Evolutionary conservation across 2,329 filamentous ascomycete species (phyloP), one percentile per base, ranked within the genome.

Genomic region (Nemania bipapillata): DNA sequence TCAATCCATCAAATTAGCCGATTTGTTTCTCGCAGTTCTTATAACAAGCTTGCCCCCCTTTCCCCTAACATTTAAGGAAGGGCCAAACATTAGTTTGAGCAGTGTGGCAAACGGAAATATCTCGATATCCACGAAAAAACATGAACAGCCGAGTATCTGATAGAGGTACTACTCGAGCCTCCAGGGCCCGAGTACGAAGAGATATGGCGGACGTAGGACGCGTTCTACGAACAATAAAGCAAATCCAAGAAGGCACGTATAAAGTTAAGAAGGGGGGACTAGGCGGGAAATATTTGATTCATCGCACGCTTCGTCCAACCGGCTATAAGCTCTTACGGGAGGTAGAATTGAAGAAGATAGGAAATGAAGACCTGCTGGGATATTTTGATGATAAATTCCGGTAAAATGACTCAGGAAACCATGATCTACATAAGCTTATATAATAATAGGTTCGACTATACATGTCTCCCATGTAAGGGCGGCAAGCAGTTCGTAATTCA

Each of bases 401-500:
- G 58, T 66, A 58, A 62, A 26, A 3, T 17, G 26, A 26, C 8
- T 8, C 24, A 26, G 15, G 11, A 22, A 26, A 15, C 24, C 11
- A 35, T 28, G 15, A 9, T 45, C 15, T 35, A 2, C 9, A 47
- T 20, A 11, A 1, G 42, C 53, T 66, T 22, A 66, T 53, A 40
- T 17, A 7, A 28, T 45, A 22, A 8, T 24, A 66, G 64, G 11
- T 66, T 66, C 58, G 58, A 66, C 17, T 66, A 57, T 11, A 57
- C 11, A 15, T 52, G 22, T 53, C 64, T 52, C 45, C 64, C 64
- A 22, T 57, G 1, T 12, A 58, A 66, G 47, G 64, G 45, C 32
- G 32, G 57, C 17, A 66, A 66, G 52, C 58, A 66, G 6, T 66
- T 66, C 20, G 53, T 58, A n/a, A 66, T 66, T 30, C 64, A 57